A percentile compares a stretch with the other conserved stretches of the same genome.
These are phyloP conservation scores for Suhomyces guaymorum DNA, from an alignment of 1,139 yeast species.

Conservation along the genomic window DNA sequence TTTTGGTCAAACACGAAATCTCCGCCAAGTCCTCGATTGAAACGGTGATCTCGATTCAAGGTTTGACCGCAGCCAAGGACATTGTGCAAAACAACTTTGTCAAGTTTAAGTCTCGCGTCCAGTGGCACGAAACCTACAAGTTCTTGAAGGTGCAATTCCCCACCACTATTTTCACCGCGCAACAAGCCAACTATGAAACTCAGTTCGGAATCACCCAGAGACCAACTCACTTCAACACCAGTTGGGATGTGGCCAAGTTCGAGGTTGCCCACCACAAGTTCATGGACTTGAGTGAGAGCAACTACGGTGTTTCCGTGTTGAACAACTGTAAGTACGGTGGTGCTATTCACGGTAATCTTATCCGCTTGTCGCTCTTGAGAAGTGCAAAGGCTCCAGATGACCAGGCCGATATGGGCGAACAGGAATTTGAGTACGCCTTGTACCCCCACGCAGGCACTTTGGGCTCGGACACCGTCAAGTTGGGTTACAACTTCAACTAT, in stretches of 20 bases:
- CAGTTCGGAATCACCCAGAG: constrained; percentile 89
- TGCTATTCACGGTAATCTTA: constrained; percentile 83
- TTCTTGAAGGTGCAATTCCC: constrained; percentile 95
- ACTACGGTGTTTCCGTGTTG: constrained; percentile 83
- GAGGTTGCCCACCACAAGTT: constrained; percentile 95
- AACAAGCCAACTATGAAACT: constrained; percentile 80
- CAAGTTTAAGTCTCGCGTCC: constrained; percentile 65
- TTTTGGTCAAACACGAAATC: constrained; percentile 60
- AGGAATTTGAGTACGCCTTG: constrained; percentile 78
- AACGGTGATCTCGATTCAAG: constrained; percentile 72
- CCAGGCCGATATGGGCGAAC: constrained; percentile 90
- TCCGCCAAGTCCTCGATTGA: constrained; percentile 59
- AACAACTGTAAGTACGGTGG: constrained; percentile 91
- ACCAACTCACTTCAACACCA: constrained; percentile 91
- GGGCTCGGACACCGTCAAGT: constrained; percentile 62
- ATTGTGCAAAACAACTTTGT: constrained; percentile 40
- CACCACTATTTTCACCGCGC: constrained; percentile 72
- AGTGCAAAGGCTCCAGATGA: constrained; percentile 92
- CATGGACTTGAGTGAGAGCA: constrained; percentile 84
- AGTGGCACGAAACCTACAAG: constrained; percentile 86
- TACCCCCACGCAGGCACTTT: constrained; percentile 77
- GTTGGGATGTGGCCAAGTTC: constrained; percentile 96
- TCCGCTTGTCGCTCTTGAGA: constrained; percentile 79
- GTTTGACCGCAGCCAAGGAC: constrained; percentile 36
- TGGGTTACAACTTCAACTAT: constrained; percentile 81